Evolutionary conservation across 1,139 yeast species (phyloP), one percentile per base, ranked within the genome.

Genomic region (Casaregolazyma suthepensis): DNA sequence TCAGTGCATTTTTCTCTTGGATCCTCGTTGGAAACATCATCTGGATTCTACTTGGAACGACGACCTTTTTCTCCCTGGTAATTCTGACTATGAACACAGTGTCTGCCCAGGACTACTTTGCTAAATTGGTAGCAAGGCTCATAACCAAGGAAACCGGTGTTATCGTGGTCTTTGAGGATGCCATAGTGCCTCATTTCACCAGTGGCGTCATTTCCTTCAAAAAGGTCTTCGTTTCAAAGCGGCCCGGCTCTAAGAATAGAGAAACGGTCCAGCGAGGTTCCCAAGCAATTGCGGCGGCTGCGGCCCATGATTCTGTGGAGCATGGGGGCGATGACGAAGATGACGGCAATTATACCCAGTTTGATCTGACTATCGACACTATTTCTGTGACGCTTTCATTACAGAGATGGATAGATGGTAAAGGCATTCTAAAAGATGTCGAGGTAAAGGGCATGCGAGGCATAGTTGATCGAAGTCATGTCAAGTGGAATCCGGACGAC

Each of bases 261-360:
- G 58, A 65, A 26, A 57, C 69, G 26, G 73, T 72, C 7, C 66
- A 76, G 66, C 86, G 88, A 61, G 93, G 93, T n/a, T 83, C 89
- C 0, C 93, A 83, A 63, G 81, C 82, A 2, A 81, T 74, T 50
- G 88, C 87, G 0, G 79, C 79, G 44, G 82, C 83, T 5, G 66
- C 64, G 4, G 67, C 67, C 2, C 46, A 53, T 26, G 57, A 57
- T 50, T 45, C 58, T 53, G 56, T 56, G 20, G 70, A 54, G 6
- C 59, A 58, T 17, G 61, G 58, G 5, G 61, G 59, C 4, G 47
- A 49, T 43, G 38, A 70, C 10, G 77, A 71, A 43, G 96, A 91
- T 62, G 96, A 89, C 65, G 97, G 97, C 0, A 93, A 93, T 67
- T 93, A 91, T 67, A 91, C 99, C 0, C 99, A 93, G 65, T 93